Base-by-base conservation (phyloP, 2,329 filamentous ascomycete species). In the Geosmithia putterillii region DNA sequence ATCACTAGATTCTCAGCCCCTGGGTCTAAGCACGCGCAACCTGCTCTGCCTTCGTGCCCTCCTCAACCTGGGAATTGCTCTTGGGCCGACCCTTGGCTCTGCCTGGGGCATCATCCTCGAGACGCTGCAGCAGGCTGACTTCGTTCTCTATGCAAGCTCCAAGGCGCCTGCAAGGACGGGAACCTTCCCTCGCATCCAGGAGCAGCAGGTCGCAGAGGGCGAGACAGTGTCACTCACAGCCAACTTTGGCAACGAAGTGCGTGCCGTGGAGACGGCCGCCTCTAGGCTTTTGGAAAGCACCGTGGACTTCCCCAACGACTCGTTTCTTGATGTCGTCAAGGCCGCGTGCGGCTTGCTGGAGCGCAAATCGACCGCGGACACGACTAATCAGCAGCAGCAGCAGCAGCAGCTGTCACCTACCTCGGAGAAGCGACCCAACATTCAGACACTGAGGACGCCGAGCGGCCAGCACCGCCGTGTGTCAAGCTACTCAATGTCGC, bases 41-140 rank as follows among this genome's bases (percentile, higher is more conserved):
- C 67, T 98, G 4, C 69, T 96, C 2, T 98, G 92, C 53, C 67
- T 98, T 38, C 73, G 94, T 54, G 92, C 92, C 23, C 70, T 98
- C 15, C 66, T 98, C n/a, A 98, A 98, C 52, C 66, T 98, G 3
- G 92, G 92, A 2, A 98, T 96, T 54, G 92, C 92, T 2, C 66
- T 98, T 1, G 92, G 92, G 0, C 88, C 92, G 3, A 95, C 87
- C 0, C 70, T 98, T 1, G 81, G 84, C 32, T 71, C 74, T 14
- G 85, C 90, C 1, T 98, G 94, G 86, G 81, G 80, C 2, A 96
- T 98, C 45, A 71, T 98, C 15, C 73, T 98, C 1, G 89, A 94
- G 54, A 94, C 89, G 0, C 66, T 98, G 7, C 88, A 95, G 54
- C 86, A 95, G 59, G 89, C 90, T 3, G 92, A 96, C 53, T 79